phyloP scores from a whole-genome alignment of 2,329 filamentous ascomycete genomes.

The Westerdykella aurantiaca region DNA sequence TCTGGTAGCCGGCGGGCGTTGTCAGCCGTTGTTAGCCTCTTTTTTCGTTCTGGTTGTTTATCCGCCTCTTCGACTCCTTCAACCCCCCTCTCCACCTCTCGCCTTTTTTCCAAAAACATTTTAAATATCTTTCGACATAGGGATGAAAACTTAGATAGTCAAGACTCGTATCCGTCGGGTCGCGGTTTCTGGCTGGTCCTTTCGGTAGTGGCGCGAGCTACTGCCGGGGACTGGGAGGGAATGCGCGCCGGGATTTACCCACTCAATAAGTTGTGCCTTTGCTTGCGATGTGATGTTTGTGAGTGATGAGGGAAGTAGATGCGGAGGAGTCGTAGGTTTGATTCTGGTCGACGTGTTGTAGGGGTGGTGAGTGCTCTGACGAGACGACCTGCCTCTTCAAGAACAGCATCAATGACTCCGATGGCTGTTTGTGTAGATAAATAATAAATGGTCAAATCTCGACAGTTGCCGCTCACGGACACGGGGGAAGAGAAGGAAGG shows the following conservation, averaged over 20 bases:
- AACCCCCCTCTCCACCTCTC: constrained; percentile 1
- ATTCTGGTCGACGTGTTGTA: not conserved
- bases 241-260: constrained; percentile 35
- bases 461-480: too few relatives aligned
- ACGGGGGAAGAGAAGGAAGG: too few relatives aligned
- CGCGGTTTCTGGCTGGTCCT: constrained; percentile 1
- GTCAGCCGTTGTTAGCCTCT: not conserved
- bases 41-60: constrained; percentile 7
- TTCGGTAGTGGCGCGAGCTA: not conserved
- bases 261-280: constrained; percentile 19
- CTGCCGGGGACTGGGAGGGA: constrained; percentile 12
- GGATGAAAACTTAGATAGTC: constrained; percentile 36
- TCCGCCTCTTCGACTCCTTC: constrained; percentile 5
- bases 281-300: constrained; percentile 5
- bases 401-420: too few relatives aligned
- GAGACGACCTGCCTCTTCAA: too few relatives aligned
- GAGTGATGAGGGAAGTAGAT: not conserved
- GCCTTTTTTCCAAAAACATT: constrained; percentile 12
- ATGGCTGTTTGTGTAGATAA: too few relatives aligned
- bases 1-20: not conserved
- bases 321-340: not conserved
- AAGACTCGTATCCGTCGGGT: constrained; percentile 39
- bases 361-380: too few relatives aligned
- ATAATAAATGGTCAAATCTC: too few relatives aligned
- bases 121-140: constrained; percentile 9